phyloP scores from a whole-genome alignment of 2,329 filamentous ascomycete genomes.

The Niveomyces coronatus region DNA sequence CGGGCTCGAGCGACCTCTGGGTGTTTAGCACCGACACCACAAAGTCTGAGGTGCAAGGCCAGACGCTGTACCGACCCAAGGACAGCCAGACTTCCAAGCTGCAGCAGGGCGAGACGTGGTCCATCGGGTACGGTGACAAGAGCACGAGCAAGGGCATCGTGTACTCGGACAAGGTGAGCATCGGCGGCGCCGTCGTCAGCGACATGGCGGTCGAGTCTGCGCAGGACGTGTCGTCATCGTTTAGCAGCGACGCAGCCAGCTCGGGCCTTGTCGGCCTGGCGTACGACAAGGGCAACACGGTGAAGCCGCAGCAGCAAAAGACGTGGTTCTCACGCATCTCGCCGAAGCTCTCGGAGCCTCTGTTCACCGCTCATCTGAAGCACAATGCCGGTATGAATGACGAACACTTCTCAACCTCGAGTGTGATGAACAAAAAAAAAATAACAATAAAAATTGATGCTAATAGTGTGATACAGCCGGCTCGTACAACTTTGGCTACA shows the following conservation, averaged over 20 bases:
- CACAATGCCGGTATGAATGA: constrained; percentile 23
- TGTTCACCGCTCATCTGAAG: constrained; percentile 63
- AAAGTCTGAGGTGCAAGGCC: constrained; percentile 24
- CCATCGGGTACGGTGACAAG: constrained; percentile 33
- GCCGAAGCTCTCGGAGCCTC: constrained; percentile 13
- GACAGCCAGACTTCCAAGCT: constrained; percentile 27
- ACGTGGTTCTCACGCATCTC: constrained; percentile 31
- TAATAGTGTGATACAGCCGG: constrained; percentile 40
- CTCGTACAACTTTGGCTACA: constrained; percentile 63
- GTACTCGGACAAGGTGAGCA: constrained; percentile 30
- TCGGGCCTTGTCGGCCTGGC: constrained; percentile 34
- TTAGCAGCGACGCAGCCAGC: constrained; percentile 31
- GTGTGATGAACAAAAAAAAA: neutral
- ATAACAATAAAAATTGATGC: neutral
- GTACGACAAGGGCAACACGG: constrained; percentile 32
- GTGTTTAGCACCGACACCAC: constrained; percentile 36
- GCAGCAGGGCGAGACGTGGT: constrained; percentile 29
- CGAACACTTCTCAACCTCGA: neutral
- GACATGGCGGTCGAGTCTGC: constrained; percentile 35
- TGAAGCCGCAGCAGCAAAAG: constrained; percentile 28
- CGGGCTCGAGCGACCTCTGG: constrained; percentile 34
- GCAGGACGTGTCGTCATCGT: constrained; percentile 28
- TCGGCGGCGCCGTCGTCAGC: constrained; percentile 31
- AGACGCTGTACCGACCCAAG: constrained; percentile 28
- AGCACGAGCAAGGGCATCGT: constrained; percentile 33